These are phyloP conservation scores for Colletotrichum filicis DNA, from an alignment of 2,329 filamentous ascomycete genomes.

Conservation along the genomic window DNA sequence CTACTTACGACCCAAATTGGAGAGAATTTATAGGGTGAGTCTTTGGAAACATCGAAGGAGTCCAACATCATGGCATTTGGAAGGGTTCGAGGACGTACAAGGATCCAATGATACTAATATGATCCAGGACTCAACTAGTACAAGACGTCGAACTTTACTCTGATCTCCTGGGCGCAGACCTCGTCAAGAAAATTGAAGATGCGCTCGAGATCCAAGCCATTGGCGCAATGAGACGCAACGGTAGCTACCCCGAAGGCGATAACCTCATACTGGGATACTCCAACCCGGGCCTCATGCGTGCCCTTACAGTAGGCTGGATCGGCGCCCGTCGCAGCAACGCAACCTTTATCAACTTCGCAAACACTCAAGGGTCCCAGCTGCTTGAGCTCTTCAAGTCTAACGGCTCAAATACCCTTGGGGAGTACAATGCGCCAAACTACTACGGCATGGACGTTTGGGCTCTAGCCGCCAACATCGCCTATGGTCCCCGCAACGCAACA, in stretches of 20 bases:
- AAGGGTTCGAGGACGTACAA: background rate
- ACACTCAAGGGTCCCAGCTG: conserved; percentile 44
- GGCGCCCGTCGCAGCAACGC: conserved; percentile 50
- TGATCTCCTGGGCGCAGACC: conserved; percentile 42
- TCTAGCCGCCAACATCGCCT: conserved; percentile 50
- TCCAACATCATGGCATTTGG: background rate
- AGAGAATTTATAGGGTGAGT: conserved; percentile 48
- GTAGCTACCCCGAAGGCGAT: conserved; percentile 49
- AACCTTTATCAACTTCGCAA: conserved; percentile 49
- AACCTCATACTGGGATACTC: conserved; percentile 52
- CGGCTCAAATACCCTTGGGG: conserved; percentile 46
- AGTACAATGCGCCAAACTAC: conserved; percentile 54
- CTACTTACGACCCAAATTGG: conserved; percentile 48
- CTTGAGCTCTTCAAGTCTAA: conserved; percentile 45
- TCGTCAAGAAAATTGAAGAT: conserved; percentile 48
- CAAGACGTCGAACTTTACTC: conserved; percentile 49
- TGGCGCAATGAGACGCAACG: conserved; percentile 53
- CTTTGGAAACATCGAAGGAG: background rate
- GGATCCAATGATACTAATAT: background rate
- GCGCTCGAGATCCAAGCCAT: conserved; percentile 49
- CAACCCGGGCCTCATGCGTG: conserved; percentile 55
- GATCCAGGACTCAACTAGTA: conserved; percentile 44
- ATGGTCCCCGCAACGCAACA: conserved; percentile 44
- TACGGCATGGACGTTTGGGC: conserved; percentile 54
- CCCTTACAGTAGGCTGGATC: conserved; percentile 53